phyloP scores from a whole-genome alignment of 768 basidiomycete species.

The Boletus sensibilis region DNA sequence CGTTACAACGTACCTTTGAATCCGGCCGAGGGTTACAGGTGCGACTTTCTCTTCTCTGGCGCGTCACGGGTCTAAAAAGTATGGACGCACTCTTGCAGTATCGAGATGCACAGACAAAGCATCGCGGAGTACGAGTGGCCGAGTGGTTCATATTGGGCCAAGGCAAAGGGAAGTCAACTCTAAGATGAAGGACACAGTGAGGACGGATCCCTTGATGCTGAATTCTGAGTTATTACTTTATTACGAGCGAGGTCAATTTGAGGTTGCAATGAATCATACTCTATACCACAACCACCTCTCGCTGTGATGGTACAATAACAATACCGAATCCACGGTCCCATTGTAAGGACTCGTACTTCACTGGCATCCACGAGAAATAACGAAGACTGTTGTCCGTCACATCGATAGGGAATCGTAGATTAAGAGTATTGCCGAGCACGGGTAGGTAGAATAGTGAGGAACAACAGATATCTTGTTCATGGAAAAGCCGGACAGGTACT shows the following conservation, averaged over 20 bases:
- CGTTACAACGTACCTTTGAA: conserved; percentile 85
- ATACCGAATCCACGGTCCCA: background rate
- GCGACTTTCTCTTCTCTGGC: background rate
- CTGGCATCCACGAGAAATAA: background rate
- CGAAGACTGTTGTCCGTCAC: background rate
- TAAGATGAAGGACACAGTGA: background rate
- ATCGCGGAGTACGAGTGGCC: conserved; percentile 88
- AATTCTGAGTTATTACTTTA: conserved; percentile 1
- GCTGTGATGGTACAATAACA: background rate
- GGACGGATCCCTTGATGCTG: background rate
- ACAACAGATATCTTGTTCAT: conserved; percentile 6
- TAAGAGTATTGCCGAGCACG: conserved; percentile 2
- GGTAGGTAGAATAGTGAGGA: conserved; percentile 2
- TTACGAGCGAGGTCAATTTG: background rate
- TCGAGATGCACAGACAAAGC: conserved; percentile 82
- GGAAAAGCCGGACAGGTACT: conserved; percentile 7
- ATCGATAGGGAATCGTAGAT: background rate
- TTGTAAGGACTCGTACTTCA: background rate
- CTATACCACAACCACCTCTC: background rate
- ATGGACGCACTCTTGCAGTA: conserved; percentile 43
- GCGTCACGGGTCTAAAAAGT: background rate
- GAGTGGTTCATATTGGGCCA: conserved; percentile 47
- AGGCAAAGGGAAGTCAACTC: conserved; percentile 4
- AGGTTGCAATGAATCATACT: background rate
- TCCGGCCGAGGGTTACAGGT: conserved; percentile 70